Percentiles rank a stretch among this genome's conserved stretches.
phyloP scores from a whole-genome alignment of 371 early-diverging fungal species.

The Sporodiniella umbellata region DNA sequence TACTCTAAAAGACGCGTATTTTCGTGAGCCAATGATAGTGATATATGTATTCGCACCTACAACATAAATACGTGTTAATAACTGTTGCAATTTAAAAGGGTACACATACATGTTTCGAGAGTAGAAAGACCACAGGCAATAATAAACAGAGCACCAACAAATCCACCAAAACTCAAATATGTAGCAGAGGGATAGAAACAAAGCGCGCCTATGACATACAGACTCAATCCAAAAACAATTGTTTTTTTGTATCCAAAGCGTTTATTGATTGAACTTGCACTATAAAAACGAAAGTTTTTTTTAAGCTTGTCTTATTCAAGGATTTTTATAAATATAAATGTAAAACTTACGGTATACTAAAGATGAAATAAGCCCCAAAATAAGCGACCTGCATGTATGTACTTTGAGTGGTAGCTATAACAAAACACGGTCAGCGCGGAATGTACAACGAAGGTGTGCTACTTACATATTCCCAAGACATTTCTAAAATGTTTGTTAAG shows the following conservation, averaged over 20 bases:
- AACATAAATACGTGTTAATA: not conserved
- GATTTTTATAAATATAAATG: too few relatives aligned
- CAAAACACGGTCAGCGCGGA: not conserved
- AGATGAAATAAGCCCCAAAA: slow-evolving; percentile 47
- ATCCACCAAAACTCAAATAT: slow-evolving; percentile 36
- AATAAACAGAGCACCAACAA: slow-evolving; percentile 42
- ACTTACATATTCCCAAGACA: slow-evolving; percentile 39
- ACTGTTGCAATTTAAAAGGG: not conserved
- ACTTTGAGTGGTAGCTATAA: slow-evolving; percentile 42
- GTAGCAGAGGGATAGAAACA: slow-evolving; percentile 45
- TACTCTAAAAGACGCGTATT: slow-evolving; percentile 38
- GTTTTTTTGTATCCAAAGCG: slow-evolving; percentile 44
- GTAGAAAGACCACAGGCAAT: slow-evolving; percentile 48
- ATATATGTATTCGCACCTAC: slow-evolving; percentile 41
- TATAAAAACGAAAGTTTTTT: not conserved
- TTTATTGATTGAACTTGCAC: slow-evolving; percentile 39
- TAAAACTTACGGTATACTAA: slow-evolving; percentile 41
- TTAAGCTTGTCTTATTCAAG: not conserved
- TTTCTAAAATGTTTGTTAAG: slow-evolving; percentile 45
- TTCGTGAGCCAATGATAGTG: slow-evolving; percentile 36
- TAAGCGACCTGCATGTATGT: slow-evolving; percentile 51
- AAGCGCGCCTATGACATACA: slow-evolving; percentile 45
- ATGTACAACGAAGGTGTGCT: not conserved
- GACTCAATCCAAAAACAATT: slow-evolving; percentile 37
- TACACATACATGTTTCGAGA: slow-evolving; percentile 47